These are phyloP conservation scores for Colletotrichum lupini DNA, from an alignment of 2,329 filamentous ascomycete genomes.

Conservation along the genomic window DNA sequence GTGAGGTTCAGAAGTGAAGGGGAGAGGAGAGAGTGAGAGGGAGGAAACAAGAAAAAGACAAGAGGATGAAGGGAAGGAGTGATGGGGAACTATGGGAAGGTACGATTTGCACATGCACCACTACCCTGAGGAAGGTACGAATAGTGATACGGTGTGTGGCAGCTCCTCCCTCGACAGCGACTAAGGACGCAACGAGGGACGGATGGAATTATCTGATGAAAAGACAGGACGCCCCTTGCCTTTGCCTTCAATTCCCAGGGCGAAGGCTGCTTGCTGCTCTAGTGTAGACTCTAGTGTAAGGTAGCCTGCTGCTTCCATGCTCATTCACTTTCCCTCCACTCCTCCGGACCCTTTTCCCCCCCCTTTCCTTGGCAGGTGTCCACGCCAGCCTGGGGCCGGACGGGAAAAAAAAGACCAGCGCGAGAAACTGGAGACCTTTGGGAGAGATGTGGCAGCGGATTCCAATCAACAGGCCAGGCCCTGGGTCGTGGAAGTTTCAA, in stretches of 20 bases:
- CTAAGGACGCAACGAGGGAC: background rate
- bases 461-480: constrained; percentile 22
- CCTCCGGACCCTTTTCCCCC: background rate
- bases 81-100: background rate
- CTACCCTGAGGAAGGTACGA: background rate
- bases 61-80: background rate
- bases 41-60: background rate
- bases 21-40: background rate
- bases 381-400: constrained; percentile 14
- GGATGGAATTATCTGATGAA: constrained; percentile 11
- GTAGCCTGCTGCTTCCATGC: background rate
- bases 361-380: constrained; percentile 17
- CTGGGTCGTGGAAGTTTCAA: constrained; percentile 21
- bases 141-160: background rate
- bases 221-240: constrained; percentile 14
- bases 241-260: background rate
- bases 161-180: background rate
- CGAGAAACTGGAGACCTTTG: background rate
- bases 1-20: background rate
- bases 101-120: background rate
- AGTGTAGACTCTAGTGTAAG: too few relatives aligned
- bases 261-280: too few relatives aligned
- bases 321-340: background rate
- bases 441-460: background rate
- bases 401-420: background rate